Evolutionary conservation across 2,329 filamentous ascomycete species (phyloP), one percentile per base, ranked within the genome.

Genomic region (Ascochyta clinopodiicola): DNA sequence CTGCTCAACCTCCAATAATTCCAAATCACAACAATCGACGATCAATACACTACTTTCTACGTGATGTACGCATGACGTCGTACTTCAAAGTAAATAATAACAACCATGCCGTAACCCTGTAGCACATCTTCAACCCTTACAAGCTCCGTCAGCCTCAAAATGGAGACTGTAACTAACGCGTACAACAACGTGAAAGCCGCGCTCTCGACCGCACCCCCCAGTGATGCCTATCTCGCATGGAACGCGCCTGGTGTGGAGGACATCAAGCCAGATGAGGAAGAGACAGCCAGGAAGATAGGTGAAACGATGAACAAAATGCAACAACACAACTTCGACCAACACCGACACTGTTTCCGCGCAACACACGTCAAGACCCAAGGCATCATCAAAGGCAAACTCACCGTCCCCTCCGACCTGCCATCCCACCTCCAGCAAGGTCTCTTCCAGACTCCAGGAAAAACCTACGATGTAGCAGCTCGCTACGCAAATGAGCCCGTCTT

Each of bases 291-390:
- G 59, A 70, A 70, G 59, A 76, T 77, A 39, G 64, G 72, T 39
- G 68, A 68, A 42, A 72, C 73, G 12, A 75, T 75, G 51, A 71
- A 72, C 48, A 72, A 72, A 45, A 72, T 77, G 62, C 73, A 77
- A 56, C 74, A 77, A 67, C 75, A 75, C 64, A 75, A 76, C 40
- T 75, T 76, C 66, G 72, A 76, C 49, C 71, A 73, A 52, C 70
- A 77, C 56, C 66, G 67, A 37, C 74, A 75, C 59, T 73, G 66
- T 38, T 66, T 74, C 31, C 72, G 74, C n/a, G 74, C 73, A 31
- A 76, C 71, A 7, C 69, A 76, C 48, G 60, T 76, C 43, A 75
- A 75, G 62, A 63, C 60, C 17, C 60, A 63, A 27, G 63, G 68
- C 24, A 74, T 60, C 63, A 57, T 66, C 4, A 64, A 64, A 24